Base-by-base conservation (phyloP, 75 land plant genomes). In the Isoetes taiwanensis region DNA sequence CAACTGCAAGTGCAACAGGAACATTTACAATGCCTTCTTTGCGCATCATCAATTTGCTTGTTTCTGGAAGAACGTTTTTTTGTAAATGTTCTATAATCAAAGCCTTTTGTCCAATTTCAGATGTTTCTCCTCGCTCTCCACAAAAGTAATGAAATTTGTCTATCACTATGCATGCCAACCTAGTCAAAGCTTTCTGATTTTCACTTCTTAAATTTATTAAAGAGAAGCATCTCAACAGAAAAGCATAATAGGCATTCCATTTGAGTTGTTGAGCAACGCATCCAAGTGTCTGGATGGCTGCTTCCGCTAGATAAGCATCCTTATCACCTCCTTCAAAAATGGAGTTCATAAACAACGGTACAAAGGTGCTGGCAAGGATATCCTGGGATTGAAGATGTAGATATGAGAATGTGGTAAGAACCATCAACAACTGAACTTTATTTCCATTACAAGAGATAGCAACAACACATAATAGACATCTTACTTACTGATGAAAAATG, bases 281-380 rank as follows among this genome's bases (percentile, higher is more conserved):
- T 27, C 84, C 86, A 57, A 93, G 63, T 0, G 96, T 59, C 20
- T 81, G 89, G 33, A 84, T 11, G 41, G 86, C 86, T 59, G 90
- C 72, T 41, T 43, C 66, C 30, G 78, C 69, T 2, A 93, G 50
- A 70, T 87, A 69, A 23, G 80, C 98, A 21, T 72, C 95, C 50
- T 81, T 88, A 53, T 78, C 85, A 40, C 80, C 80, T 71, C 70
- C 67, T 43, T 84, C 84, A 54, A 84, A 74, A 55, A 93, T 30
- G 79, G 80, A 77, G 41, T 69, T 72, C 41, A 79, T 79, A 54
- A 87, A 76, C 3, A 93, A 68, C 28, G 95, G 99, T n/a, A 80
- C 70, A 59, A 93, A 88, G 38, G 87, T 71, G 64, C 80, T 77
- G 41, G 65, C 59, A 14, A 64, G 58, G 32, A 71, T 63, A 2